Base-by-base conservation (phyloP, 2,329 filamentous ascomycete species). In the Sclerotinia trifoliorum region DNA sequence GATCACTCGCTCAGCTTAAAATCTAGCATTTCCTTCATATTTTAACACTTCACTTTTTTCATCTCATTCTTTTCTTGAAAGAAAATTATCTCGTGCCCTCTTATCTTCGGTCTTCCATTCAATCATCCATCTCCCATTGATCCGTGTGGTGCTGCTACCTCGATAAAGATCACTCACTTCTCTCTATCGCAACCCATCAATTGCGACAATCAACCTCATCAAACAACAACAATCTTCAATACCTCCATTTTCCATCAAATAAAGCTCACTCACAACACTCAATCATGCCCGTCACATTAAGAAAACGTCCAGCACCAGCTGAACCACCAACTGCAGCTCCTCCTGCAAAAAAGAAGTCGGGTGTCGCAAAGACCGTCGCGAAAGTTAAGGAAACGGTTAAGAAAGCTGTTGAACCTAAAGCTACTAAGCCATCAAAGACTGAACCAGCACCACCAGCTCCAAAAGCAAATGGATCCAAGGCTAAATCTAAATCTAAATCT, bases 301-400 rank as follows among this genome's bases (percentile, higher is more conserved):
- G 86, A 79, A 88, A 88, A 80, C 85, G 86, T 81, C 87, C 87
- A 79, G 84, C 85, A 72, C 82, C 82, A 65, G 81, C 80, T 74
- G 66, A 67, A 52, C 79, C 81, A 69, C 78, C 82, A 35, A 77
- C 80, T 65, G 80, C 82, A 70, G 80, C 83, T 71, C 80, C 83
- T 21, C 79, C 82, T 29, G 79, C 79, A 48, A 85, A 84, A 79
- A 81, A 82, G 76, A 78, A 80, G 69, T 75, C 78, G 51, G 79
- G 79, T 67, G 75, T 78, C 66, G 75, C 77, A 66, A 81, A 82
- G 76, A 77, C 74, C 32, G 76, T 77, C 46, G 78, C 74, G 58
- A 80, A 81, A 70, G 78, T 79, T 70, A 75, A 80, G 29, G 74
- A 76, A 32, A 49, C 55, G 1, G 17, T 66, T 4, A 61, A 66